These are phyloP conservation scores for Starmerella stigmatis DNA, from an alignment of 805 yeast species.

Conservation along the genomic window DNA sequence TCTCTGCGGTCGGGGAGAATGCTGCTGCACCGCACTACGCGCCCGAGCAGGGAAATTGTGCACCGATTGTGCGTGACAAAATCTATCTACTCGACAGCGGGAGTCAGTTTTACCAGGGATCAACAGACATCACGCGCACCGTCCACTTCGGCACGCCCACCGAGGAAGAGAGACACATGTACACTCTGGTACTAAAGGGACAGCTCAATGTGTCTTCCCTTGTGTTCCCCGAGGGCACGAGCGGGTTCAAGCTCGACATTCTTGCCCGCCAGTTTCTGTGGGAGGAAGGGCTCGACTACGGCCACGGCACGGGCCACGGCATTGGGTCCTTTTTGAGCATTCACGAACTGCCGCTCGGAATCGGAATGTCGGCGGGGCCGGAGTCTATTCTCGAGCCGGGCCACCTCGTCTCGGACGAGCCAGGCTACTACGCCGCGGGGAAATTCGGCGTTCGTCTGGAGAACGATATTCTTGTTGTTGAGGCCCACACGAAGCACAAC, in stretches of 20 bases:
- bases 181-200: conserved; percentile 83
- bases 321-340: conserved; percentile 82
- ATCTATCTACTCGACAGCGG: conserved; percentile 84
- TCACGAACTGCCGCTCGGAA: conserved; percentile 89
- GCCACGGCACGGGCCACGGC: conserved; percentile 97
- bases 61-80: conserved; percentile 54
- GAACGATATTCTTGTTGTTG: conserved; percentile 56
- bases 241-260: conserved; percentile 67
- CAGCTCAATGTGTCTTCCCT: conserved; percentile 75
- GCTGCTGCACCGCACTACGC: conserved; percentile 70
- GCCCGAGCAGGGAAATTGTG: conserved; percentile 45
- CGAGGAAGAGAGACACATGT: conserved; percentile 50
- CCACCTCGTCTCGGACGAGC: conserved; percentile 80
- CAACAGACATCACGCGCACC: conserved; percentile 93
- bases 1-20: conserved; percentile 65
- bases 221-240: conserved; percentile 66
- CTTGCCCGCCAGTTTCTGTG: conserved; percentile 78
- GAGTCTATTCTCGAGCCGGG: conserved; percentile 52
- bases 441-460: conserved; percentile 85
- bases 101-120: conserved; percentile 84
- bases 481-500: conserved; percentile 31
- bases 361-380: conserved; percentile 39
- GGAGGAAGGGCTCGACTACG: conserved; percentile 73
- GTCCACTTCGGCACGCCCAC: conserved; percentile 55
- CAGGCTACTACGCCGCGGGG: conserved; percentile 89